These are phyloP conservation scores for Fusarium sp. DNA, from an alignment of 2,329 filamentous ascomycete genomes.

Conservation along the genomic window DNA sequence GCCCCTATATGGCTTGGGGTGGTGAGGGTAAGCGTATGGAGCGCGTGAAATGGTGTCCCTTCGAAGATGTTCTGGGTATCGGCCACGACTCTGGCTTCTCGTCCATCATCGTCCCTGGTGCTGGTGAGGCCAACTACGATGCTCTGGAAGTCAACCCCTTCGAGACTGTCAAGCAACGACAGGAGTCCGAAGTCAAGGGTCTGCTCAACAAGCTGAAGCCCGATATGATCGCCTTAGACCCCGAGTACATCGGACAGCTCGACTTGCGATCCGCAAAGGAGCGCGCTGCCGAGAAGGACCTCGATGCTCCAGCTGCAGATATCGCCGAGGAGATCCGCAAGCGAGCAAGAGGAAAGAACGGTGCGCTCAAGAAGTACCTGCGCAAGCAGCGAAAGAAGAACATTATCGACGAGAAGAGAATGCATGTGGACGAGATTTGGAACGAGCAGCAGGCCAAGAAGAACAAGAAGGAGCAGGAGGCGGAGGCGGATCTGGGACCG, in stretches of 20 bases:
- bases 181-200: conserved; percentile 89
- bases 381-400: conserved; percentile 94
- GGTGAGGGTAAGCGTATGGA: conserved; percentile 85
- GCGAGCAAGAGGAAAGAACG: conserved; percentile 88
- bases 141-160: conserved; percentile 94
- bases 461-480: conserved; percentile 70
- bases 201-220: conserved; percentile 95
- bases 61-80: conserved; percentile 90
- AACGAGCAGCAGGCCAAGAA: conserved; percentile 76
- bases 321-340: conserved; percentile 75
- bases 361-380: conserved; percentile 85
- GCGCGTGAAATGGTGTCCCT: conserved; percentile 90
- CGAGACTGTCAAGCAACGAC: conserved; percentile 91
- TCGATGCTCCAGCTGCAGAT: conserved; percentile 73
- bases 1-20: conserved; percentile 93
- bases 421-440: conserved; percentile 86
- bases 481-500: conserved; percentile 81
- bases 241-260: conserved; percentile 89
- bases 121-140: conserved; percentile 97
- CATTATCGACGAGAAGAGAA: conserved; percentile 93
- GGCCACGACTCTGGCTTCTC: conserved; percentile 88
- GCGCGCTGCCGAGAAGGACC: conserved; percentile 78
- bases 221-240: conserved; percentile 96
- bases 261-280: conserved; percentile 84
- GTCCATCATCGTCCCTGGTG: conserved; percentile 88